Conservation (phyloP, 2,329 filamentous ascomycete genomes). For the Fonsecaea multimorphosa region DNA sequence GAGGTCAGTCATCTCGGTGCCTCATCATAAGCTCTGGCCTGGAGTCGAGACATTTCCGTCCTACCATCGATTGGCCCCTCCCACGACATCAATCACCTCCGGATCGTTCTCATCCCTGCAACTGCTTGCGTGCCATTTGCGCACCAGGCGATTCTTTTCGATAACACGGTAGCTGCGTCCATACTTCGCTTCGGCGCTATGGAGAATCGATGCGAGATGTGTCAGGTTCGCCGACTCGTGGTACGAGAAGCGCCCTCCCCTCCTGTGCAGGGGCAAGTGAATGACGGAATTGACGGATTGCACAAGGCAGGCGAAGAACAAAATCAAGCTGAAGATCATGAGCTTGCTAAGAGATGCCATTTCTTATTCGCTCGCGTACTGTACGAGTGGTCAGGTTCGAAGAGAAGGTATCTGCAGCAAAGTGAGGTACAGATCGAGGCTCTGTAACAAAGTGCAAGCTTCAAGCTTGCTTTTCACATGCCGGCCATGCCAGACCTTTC, state of each 20-base stretch:
- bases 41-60: too few species aligned
- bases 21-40: too few species aligned
- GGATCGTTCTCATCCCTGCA: conserved; percentile 35
- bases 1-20: not conserved
- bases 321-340: conserved; percentile 5
- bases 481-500: not conserved
- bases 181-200: conserved; percentile 40
- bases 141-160: conserved; percentile 42
- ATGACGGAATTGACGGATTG: conserved; percentile 12
- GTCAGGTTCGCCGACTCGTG: conserved; percentile 39
- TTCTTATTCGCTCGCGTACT: not conserved
- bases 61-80: conserved; percentile 19
- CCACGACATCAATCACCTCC: conserved; percentile 30
- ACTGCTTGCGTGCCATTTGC: conserved; percentile 38
- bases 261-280: conserved; percentile 34
- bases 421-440: not conserved
- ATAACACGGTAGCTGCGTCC: conserved; percentile 40
- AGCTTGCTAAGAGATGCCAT: conserved; percentile 4
- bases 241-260: conserved; percentile 32
- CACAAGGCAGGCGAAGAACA: conserved; percentile 5
- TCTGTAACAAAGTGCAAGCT: not conserved
- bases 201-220: conserved; percentile 36
- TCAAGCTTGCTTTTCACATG: conserved; percentile 1
- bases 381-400: not conserved
- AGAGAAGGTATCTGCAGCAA: not conserved